Percentiles rank a stretch among this genome's conserved stretches.
phyloP scores from a whole-genome alignment of 441 rosid genomes.

The Adansonia grandidieri region DNA sequence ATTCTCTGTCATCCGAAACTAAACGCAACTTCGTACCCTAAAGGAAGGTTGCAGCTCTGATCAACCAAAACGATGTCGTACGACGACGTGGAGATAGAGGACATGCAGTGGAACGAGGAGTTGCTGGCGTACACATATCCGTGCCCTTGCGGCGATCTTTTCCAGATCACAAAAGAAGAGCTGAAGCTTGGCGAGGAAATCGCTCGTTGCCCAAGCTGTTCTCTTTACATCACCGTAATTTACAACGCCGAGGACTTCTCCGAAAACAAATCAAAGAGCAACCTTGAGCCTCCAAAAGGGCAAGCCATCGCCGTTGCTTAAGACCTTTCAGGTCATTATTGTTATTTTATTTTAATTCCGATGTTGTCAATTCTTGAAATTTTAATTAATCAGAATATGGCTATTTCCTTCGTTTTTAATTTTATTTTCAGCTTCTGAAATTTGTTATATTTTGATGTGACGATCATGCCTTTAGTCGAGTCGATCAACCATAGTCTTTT shows the following conservation, averaged over 20 bases:
- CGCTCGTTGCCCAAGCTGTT: slow-evolving; percentile 90
- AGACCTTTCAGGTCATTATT: slow-evolving; percentile 17
- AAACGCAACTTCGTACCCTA: background rate
- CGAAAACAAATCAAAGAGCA: slow-evolving; percentile 39
- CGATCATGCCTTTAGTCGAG: background rate
- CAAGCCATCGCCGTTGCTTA: slow-evolving; percentile 71
- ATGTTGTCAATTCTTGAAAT: no score
- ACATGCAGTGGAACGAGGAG: slow-evolving; percentile 93
- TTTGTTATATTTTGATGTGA: background rate
- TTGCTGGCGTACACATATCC: slow-evolving; percentile 83
- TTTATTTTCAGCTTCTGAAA: background rate
- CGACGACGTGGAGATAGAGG: slow-evolving; percentile 96
- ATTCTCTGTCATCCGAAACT: background rate
- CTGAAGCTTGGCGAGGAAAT: slow-evolving; percentile 83
- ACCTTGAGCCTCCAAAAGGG: slow-evolving; percentile 42
- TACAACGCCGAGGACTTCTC: slow-evolving; percentile 82
- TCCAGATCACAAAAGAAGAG: slow-evolving; percentile 88
- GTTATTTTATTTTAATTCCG: no score
- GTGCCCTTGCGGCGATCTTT: slow-evolving; percentile 90
- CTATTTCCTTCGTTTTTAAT: background rate
- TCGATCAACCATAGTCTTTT: background rate
- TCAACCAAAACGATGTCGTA: slow-evolving; percentile 61
- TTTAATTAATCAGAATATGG: background rate
- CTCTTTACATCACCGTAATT: slow-evolving; percentile 83
- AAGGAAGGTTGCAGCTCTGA: background rate